Evolutionary conservation across 768 basidiomycete species (phyloP), one percentile per base, ranked within the genome.

Genomic region (Amanita molliuscula): DNA sequence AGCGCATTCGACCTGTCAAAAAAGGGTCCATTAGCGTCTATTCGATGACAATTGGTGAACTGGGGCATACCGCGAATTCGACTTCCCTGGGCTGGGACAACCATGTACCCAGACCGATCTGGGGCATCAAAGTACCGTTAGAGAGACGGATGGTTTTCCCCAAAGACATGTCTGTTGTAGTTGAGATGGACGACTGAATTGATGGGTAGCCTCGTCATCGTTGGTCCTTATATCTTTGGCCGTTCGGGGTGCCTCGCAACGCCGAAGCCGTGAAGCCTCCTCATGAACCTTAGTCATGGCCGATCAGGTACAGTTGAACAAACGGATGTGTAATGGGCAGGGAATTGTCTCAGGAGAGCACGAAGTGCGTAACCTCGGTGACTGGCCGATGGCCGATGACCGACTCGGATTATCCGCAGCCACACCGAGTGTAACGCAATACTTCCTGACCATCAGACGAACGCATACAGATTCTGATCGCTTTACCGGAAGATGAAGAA

Each of bases 21-120:
- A 51, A 34, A 52, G 4, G 31, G 31, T 6, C 7, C 29, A 45
- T 16, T 6, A 6, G 26, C 5, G 31, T 20, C 16, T 18, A 13
- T 28, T 18, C 31, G 9, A 8, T n/a, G 29, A 36, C 25, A n/a
- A 25, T 8, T 35, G 49, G 7, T 16, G 3, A 37, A 37, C 29
- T 11, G n/a, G 16, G n/a, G 60, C 68, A 34, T 61, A 87, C 85
- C 38, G 84, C 81, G 31, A 72, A 70, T 65, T 84, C 82, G 52
- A 90, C 89, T 61, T 91, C 84, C 23, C 79, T 71, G 7, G 82
- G 81, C 59, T 82, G 70, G 6, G 86, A 82, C 50, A 82, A 71
- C 87, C 87, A 91, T 15, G 88, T 89, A 4, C 89, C 90, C 33
- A 90, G 72, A 35, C 90, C 90, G 57, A 91, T 79, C 64, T 83